Evolutionary conservation across 768 basidiomycete species (phyloP).

Genomic region (Tricholomella constricta): DNA sequence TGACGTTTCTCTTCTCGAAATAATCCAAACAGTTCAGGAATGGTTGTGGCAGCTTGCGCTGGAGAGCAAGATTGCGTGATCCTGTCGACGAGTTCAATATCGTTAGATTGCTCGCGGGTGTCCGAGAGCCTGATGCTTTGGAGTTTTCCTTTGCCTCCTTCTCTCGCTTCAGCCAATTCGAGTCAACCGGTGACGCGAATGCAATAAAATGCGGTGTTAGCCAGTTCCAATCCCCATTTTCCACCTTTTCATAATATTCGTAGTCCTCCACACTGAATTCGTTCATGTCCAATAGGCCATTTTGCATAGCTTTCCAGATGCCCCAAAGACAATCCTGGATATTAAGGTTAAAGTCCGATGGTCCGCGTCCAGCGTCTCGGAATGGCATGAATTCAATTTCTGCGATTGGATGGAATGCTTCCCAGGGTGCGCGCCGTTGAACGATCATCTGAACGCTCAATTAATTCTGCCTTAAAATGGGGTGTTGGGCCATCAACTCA

Average conservation of each 20-base stretch:
- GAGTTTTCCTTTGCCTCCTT: conserved; percentile 58
- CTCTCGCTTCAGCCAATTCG: conserved; percentile 75
- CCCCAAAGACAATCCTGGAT: conserved; percentile 93
- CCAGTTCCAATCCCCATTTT: conserved; percentile 97
- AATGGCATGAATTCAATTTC: conserved; percentile 94
- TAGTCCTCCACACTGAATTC: conserved; percentile 93
- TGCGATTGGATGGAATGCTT: conserved; percentile 92
- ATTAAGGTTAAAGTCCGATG: conserved; percentile 89
- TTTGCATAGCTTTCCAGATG: conserved; percentile 88
- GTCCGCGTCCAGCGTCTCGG: conserved; percentile 91
- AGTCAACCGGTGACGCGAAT: conserved; percentile 90
- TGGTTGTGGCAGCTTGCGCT: conserved; percentile 75
- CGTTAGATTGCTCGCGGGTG: conserved; percentile 11
- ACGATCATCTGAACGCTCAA: conserved; percentile 79
- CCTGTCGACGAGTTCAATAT: conserved; percentile 32
- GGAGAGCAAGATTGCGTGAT: conserved; percentile 56
- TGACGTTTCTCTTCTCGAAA: conserved; percentile 85
- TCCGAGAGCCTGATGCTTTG: conserved; percentile 27
- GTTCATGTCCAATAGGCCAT: conserved; percentile 91
- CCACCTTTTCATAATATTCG: conserved; percentile 93
- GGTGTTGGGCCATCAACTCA: conserved; percentile 42
- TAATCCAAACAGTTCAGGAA: conserved; percentile 93
- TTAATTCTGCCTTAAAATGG: background rate
- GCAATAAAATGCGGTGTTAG: conserved; percentile 90
- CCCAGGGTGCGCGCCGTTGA: conserved; percentile 85